Evolutionary conservation across 345 rosid species (phyloP).

Genomic region (Rhodamnia rubescens): DNA sequence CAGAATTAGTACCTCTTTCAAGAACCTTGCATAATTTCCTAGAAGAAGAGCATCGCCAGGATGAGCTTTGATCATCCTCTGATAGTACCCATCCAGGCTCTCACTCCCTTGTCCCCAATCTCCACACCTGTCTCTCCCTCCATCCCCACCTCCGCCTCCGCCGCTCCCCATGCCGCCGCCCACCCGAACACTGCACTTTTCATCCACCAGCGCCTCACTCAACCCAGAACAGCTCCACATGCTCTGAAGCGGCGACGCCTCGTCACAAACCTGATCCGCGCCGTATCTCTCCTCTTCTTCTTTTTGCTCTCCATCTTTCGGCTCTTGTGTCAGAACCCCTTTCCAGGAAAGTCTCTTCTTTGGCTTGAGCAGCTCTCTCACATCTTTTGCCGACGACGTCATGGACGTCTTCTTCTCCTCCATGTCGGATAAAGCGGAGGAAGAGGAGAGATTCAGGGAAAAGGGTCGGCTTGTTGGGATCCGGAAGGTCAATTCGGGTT

Average conservation of each 20-base stretch:
- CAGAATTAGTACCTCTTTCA: slow-evolving; percentile 28
- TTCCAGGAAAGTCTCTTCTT: neutral
- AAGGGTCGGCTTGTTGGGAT: neutral
- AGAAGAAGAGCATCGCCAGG: slow-evolving; percentile 42
- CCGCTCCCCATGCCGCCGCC: neutral
- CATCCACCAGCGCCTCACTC: neutral
- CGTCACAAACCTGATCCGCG: neutral
- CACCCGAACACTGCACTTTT: neutral
- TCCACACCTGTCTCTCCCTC: slow-evolving; percentile 7
- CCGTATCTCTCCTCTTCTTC: neutral
- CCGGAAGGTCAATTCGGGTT: neutral
- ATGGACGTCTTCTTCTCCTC: slow-evolving; percentile 5
- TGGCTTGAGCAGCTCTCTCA: slow-evolving; percentile 3
- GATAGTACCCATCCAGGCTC: slow-evolving; percentile 28
- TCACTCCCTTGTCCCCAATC: slow-evolving; percentile 19
- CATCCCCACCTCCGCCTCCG: slow-evolving; percentile 3
- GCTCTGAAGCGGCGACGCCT: neutral
- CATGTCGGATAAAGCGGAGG: neutral
- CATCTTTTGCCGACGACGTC: slow-evolving; percentile 12
- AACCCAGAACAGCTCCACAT: neutral
- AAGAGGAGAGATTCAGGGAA: slow-evolving; percentile 2
- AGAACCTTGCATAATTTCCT: slow-evolving; percentile 40
- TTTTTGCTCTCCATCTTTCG: neutral
- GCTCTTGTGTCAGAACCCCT: neutral
- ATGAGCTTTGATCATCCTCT: slow-evolving; percentile 24